Evolutionary conservation across 805 yeast genomes (phyloP).

Genomic region (Cyberlindnera nakhonratchasimensis): DNA sequence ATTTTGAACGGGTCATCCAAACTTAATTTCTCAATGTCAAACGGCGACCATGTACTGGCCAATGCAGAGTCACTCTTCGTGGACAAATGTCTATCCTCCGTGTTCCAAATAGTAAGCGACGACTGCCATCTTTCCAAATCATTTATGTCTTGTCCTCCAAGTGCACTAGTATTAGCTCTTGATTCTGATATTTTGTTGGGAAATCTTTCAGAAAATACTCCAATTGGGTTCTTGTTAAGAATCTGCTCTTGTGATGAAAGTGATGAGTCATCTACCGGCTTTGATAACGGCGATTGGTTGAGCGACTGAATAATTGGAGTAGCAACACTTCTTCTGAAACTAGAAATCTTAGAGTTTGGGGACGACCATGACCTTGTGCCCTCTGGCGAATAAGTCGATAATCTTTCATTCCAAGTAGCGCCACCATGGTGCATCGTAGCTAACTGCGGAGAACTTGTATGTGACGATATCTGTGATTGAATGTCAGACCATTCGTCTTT

Average conservation of each 20-base stretch:
- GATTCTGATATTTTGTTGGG: constrained; percentile 4
- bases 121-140: constrained; percentile 19
- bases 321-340: constrained; percentile 23
- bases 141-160: neutral
- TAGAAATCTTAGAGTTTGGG: constrained; percentile 27
- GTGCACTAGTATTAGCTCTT: neutral
- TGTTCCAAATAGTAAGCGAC: constrained; percentile 26
- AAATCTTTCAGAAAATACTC: constrained; percentile 11
- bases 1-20: constrained; percentile 18
- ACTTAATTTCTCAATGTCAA: constrained; percentile 22
- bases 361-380: constrained; percentile 21
- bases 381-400: constrained; percentile 10
- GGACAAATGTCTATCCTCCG: constrained; percentile 25
- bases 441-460: constrained; percentile 6
- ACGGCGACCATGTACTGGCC: constrained; percentile 25
- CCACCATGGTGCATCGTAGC: neutral
- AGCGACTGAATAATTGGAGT: constrained; percentile 19
- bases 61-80: constrained; percentile 28
- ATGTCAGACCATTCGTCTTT: constrained; percentile 15
- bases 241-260: neutral
- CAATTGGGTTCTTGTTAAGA: neutral
- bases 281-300: constrained; percentile 24
- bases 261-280: constrained; percentile 17
- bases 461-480: constrained; percentile 8
- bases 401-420: neutral